These are phyloP conservation scores for Gryganskiella cystojenkinii DNA, from an alignment of 192 early-diverging fungal species.

Conservation along the genomic window DNA sequence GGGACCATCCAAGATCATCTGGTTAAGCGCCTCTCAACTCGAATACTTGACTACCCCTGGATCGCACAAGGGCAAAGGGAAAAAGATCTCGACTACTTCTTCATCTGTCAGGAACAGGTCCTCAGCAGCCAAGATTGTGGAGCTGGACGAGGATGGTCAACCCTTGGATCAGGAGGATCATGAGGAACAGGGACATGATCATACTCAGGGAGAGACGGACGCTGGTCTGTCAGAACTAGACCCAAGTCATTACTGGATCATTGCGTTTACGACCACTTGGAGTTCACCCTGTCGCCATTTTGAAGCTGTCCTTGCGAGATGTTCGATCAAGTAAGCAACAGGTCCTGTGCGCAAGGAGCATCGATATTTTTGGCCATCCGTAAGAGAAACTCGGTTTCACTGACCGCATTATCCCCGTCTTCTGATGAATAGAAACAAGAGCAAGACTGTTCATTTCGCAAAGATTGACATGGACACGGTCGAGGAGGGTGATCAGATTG, in stretches of 20 bases:
- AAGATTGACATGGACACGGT: constrained; percentile 64
- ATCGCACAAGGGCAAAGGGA: constrained; percentile 18
- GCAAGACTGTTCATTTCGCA: constrained; percentile 50
- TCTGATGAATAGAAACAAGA: constrained; percentile 31
- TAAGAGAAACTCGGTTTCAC: too few species aligned
- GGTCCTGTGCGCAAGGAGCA: too few species aligned
- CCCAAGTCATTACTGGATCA: constrained; percentile 60
- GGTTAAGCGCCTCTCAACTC: constrained; percentile 49
- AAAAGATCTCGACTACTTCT: background rate
- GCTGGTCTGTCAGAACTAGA: constrained; percentile 9
- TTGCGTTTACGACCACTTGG: constrained; percentile 65
- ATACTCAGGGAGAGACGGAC: background rate
- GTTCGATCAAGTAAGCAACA: constrained; percentile 57
- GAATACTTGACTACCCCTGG: constrained; percentile 29
- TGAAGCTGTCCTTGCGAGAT: constrained; percentile 59
- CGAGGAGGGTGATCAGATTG: constrained; percentile 48
- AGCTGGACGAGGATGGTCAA: constrained; percentile 38
- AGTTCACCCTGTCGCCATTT: constrained; percentile 61
- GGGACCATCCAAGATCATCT: constrained; percentile 58
- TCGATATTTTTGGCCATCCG: too few species aligned
- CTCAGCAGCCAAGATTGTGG: constrained; percentile 35
- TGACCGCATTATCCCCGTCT: too few species aligned
- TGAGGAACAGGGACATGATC: constrained; percentile 6
- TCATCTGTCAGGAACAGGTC: constrained; percentile 6
- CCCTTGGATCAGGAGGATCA: constrained; percentile 2